Conservation (phyloP, 108 stramenopile genomes). For the Cyclotella choctawhatcheeana region DNA sequence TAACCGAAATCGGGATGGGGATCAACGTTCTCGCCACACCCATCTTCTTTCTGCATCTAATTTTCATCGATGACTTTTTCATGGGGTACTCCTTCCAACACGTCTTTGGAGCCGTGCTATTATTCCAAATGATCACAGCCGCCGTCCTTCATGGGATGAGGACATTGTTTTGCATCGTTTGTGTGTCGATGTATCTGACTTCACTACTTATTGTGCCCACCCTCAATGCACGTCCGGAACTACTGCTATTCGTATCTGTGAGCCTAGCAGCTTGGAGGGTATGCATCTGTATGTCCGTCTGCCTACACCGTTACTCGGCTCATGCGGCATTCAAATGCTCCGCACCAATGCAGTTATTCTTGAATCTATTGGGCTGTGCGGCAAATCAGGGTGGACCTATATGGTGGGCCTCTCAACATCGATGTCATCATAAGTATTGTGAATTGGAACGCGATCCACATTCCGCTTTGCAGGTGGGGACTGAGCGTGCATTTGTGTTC, state of each 20-base stretch:
- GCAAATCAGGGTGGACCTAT: slow-evolving; percentile 69
- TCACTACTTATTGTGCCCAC: slow-evolving; percentile 33
- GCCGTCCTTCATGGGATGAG: slow-evolving; percentile 23
- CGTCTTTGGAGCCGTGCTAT: slow-evolving; percentile 15
- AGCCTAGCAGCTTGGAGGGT: slow-evolving; percentile 36
- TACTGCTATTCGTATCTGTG: slow-evolving; percentile 12
- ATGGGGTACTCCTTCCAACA: not conserved
- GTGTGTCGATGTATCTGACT: slow-evolving; percentile 45
- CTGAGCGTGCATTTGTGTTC: slow-evolving; percentile 59
- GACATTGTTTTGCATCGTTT: slow-evolving; percentile 52
- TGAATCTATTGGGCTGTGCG: slow-evolving; percentile 56
- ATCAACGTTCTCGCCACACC: slow-evolving; percentile 47
- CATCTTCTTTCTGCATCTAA: slow-evolving; percentile 14
- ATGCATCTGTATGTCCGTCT: slow-evolving; percentile 61
- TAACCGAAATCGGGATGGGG: slow-evolving; percentile 57
- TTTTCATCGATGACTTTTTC: not conserved
- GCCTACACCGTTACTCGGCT: slow-evolving; percentile 67
- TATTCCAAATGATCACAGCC: slow-evolving; percentile 21
- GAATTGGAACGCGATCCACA: slow-evolving; percentile 65
- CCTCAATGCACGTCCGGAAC: not conserved
- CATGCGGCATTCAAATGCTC: slow-evolving; percentile 67
- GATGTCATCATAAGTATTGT: slow-evolving; percentile 69
- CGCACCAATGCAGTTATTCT: slow-evolving; percentile 31
- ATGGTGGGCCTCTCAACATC: slow-evolving; percentile 75
- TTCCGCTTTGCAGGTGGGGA: slow-evolving; percentile 52